Base-by-base conservation (phyloP, 2,329 filamentous ascomycete species). In the Monilinia fructigena region DNA sequence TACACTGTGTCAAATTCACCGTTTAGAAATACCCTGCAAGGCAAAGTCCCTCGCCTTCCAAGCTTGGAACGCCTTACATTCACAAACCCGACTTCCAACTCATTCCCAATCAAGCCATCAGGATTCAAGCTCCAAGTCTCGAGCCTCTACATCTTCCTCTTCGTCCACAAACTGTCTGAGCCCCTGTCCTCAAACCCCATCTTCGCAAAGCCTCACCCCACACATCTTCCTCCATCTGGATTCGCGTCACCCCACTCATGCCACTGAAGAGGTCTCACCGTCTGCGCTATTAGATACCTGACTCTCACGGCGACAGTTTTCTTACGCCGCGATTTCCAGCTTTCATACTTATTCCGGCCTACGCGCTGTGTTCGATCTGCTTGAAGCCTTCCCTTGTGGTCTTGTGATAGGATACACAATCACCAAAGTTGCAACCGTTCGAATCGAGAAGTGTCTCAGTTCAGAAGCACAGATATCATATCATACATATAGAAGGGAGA, bases 351-450 rank as follows among this genome's bases (percentile, higher is more conserved):
- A 20, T 59, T 35, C 56, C 28, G 28, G 56, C 11, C 45, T 35
- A 59, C 56, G 20, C 28, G 42, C 28, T 65, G 63, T 61, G 47
- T 61, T 61, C 56, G 2, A 60, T 48, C 56, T 60, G 55, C 47
- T 61, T 50, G 55, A 61, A 53, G 50, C 63, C 55, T 54, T 45
- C 31, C 23, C 20, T 65, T 65, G 63, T 65, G 38, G 20, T 61
- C 35, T 28, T 54, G 63, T 61, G 45, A 60, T 28, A 50, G 14
- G 35, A n/a, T 42, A 40, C 48, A 62, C 59, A 14, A 18, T 53
- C 58, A 53, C 61, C 53, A 48, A 54, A 35, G 47, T 53, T 61
- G 35, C 23, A 35, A 47, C 26, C 54, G 38, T 35, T 59, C 35
- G 45, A 53, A 59, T 59, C 42, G 35, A 50, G 31, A 23, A 63